Percentiles rank a stretch among this genome's conserved stretches.
phyloP scores from a whole-genome alignment of 2,329 filamentous ascomycete species.

The Ophiocordyceps australis region DNA sequence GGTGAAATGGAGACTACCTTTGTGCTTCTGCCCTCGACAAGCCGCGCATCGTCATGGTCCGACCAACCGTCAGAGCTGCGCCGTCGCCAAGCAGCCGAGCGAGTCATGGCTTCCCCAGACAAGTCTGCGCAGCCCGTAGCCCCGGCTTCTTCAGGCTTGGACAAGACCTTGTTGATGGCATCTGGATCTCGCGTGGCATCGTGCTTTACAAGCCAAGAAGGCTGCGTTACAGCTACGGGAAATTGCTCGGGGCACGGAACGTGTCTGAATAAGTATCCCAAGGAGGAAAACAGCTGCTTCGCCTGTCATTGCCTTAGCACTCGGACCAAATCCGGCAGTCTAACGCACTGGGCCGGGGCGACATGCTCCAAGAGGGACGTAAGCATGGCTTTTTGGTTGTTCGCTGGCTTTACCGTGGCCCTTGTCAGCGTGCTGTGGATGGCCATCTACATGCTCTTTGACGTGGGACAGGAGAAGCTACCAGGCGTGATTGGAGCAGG shows the following conservation, averaged over 20 bases:
- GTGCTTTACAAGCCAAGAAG: conserved; percentile 55
- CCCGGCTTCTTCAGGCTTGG: conserved; percentile 7
- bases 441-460: conserved; percentile 62
- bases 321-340: conserved; percentile 34
- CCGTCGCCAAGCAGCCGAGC: conserved; percentile 27
- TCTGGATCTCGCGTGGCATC: conserved; percentile 34
- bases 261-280: conserved; percentile 50
- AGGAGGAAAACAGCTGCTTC: conserved; percentile 43
- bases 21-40: conserved; percentile 32
- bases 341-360: conserved; percentile 63
- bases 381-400: conserved; percentile 75
- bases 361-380: conserved; percentile 87
- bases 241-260: conserved; percentile 69
- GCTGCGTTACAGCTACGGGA: conserved; percentile 52
- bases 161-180: conserved; percentile 15
- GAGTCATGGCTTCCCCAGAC: conserved; percentile 21
- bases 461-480: conserved; percentile 70
- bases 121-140: conserved; percentile 7
- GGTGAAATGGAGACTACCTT: conserved; percentile 38
- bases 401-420: conserved; percentile 55
- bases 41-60: conserved; percentile 20
- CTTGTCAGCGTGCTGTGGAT: conserved; percentile 51
- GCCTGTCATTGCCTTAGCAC: conserved; percentile 57
- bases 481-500: conserved; percentile 94
- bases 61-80: conserved; percentile 22